Evolutionary conservation across 495 filamentous ascomycete genomes (phyloP).

Genomic region (Aspergillus conjunctus): DNA sequence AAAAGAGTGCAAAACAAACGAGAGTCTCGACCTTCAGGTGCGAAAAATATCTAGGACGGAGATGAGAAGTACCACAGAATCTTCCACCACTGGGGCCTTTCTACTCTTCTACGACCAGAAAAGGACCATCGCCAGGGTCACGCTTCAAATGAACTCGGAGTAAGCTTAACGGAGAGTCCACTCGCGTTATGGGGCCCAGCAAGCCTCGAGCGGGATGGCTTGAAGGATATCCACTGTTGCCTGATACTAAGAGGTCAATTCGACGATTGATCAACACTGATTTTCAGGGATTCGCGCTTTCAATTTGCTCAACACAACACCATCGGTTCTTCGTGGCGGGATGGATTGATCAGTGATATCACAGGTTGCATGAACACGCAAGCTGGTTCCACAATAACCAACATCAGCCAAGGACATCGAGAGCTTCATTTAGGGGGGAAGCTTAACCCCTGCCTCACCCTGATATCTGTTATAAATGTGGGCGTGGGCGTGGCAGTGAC

Average conservation of each 20-base stretch:
- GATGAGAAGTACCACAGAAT: background rate
- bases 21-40: background rate
- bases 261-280: constrained; percentile 22
- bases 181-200: constrained; percentile 6
- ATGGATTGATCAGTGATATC: constrained; percentile 19
- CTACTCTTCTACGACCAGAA: constrained; percentile 4
- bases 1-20: constrained; percentile 5
- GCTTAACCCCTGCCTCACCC: constrained; percentile 3
- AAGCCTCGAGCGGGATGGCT: constrained; percentile 8
- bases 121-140: background rate
- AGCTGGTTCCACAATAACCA: constrained; percentile 23
- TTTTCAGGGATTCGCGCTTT: constrained; percentile 19
- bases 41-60: constrained; percentile 5
- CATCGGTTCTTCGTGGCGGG: constrained; percentile 10
- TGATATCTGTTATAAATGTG: constrained; percentile 12
- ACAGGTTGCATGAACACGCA: constrained; percentile 25
- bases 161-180: constrained; percentile 12
- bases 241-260: constrained; percentile 15
- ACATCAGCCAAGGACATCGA: constrained; percentile 13
- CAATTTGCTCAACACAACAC: constrained; percentile 18
- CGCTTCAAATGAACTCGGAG: background rate
- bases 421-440: constrained; percentile 8
- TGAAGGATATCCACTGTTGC: constrained; percentile 14
- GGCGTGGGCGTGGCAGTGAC: background rate
- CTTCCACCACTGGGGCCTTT: constrained; percentile 2